phyloP scores from a whole-genome alignment of 176 grass and related monocot genomes.

The Oryza rufipogon region DNA sequence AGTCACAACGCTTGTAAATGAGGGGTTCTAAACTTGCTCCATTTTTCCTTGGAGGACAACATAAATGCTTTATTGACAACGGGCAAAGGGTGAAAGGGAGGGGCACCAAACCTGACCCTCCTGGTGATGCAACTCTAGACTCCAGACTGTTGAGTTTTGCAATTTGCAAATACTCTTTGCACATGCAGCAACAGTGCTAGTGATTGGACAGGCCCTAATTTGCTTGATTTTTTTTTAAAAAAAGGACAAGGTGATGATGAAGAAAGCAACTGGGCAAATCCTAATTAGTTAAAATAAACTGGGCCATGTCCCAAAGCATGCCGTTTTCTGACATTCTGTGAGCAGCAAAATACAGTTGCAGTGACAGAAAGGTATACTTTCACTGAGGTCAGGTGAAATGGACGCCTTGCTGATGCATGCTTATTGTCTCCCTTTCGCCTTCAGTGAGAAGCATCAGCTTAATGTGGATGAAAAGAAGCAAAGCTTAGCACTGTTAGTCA shows the following conservation, averaged over 20 bases:
- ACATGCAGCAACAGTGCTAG: constrained; percentile 31
- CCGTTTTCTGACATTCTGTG: constrained; percentile 38
- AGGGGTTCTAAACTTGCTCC: neutral
- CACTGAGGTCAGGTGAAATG: constrained; percentile 19
- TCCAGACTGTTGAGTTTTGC: neutral
- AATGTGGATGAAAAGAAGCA: constrained; percentile 9
- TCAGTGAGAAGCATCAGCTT: constrained; percentile 37
- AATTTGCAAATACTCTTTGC: neutral
- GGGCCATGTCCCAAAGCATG: neutral
- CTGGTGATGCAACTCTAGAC: neutral
- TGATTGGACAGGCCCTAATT: constrained; percentile 2
- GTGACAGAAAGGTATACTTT: neutral
- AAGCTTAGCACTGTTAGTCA: neutral
- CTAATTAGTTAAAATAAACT: neutral
- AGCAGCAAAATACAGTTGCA: neutral
- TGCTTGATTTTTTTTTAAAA: neutral
- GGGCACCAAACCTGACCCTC: constrained; percentile 26
- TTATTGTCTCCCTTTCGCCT: constrained; percentile 19
- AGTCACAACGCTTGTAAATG: neutral
- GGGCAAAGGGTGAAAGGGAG: constrained; percentile 32
- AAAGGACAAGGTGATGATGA: neutral
- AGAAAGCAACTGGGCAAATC: neutral
- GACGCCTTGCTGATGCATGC: neutral
- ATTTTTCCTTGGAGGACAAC: neutral
- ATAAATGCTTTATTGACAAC: constrained; percentile 16